Evolutionary conservation across 768 basidiomycete species (phyloP).

Genomic region (Pulveroboletus sp.): DNA sequence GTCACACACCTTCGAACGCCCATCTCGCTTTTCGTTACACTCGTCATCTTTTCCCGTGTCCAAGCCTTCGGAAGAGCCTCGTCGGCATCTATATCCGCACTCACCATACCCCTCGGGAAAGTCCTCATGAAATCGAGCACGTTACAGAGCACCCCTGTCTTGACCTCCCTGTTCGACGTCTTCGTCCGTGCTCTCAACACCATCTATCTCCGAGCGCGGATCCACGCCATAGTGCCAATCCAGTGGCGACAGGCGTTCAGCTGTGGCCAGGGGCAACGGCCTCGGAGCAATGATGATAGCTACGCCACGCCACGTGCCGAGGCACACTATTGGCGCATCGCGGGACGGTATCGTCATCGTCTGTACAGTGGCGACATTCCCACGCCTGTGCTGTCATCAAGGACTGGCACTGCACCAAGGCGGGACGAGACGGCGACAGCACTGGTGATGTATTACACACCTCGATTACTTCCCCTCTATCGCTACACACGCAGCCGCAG

Average conservation of each 20-base stretch:
- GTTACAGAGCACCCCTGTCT: not conserved
- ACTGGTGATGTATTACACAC: conserved; percentile 31
- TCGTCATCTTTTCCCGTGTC: conserved; percentile 11
- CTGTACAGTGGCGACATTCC: conserved; percentile 21
- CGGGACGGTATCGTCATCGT: conserved; percentile 25
- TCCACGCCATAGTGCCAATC: conserved; percentile 4
- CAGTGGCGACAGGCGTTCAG: conserved; percentile 8
- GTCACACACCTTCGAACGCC: conserved; percentile 2
- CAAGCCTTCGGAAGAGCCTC: conserved; percentile 1
- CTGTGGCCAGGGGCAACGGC: not conserved
- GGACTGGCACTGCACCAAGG: conserved; percentile 1
- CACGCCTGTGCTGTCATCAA: not conserved
- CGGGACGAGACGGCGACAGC: conserved; percentile 9
- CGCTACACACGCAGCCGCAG: conserved; percentile 16
- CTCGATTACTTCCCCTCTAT: conserved; percentile 38
- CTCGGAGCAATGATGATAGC: conserved; percentile 5
- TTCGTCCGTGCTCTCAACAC: conserved; percentile 14
- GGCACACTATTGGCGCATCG: conserved; percentile 29
- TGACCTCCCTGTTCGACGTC: conserved; percentile 6
- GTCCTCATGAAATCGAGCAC: not conserved
- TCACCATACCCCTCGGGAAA: conserved; percentile 5
- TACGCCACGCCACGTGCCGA: conserved; percentile 25
- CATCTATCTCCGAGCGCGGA: conserved; percentile 13
- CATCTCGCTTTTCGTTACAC: conserved; percentile 1
- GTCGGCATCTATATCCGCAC: not conserved